Evolutionary conservation across 345 rosid species (phyloP).

Genomic region (Pseudoturritis turrita): DNA sequence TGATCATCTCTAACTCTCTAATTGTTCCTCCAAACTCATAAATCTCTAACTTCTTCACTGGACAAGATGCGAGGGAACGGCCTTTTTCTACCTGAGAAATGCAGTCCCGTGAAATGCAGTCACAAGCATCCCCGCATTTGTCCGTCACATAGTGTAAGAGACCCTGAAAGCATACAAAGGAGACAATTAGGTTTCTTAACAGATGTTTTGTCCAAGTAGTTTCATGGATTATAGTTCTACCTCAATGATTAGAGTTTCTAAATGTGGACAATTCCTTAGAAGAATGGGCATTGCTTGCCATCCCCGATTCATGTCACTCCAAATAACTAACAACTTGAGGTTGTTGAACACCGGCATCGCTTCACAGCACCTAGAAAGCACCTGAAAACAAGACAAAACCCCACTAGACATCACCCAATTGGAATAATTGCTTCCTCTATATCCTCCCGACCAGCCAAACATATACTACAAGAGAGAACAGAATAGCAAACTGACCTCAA

Average conservation of each 20-base stretch:
- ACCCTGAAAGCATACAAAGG: neutral
- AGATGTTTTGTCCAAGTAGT: neutral
- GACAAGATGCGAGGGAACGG: neutral
- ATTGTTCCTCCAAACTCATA: neutral
- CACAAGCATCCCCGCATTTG: neutral
- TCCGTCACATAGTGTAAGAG: neutral
- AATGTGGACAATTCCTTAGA: neutral
- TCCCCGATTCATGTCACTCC: neutral
- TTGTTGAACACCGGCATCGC: neutral
- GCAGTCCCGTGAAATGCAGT: neutral
- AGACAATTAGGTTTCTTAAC: no score
- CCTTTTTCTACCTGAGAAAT: neutral
- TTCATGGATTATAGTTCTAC: neutral
- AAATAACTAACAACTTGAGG: neutral
- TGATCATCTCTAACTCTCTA: neutral
- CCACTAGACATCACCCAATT: no score
- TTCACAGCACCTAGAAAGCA: neutral
- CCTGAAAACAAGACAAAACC: neutral
- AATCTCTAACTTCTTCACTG: neutral
- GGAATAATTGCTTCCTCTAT: neutral
- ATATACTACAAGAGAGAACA: neutral
- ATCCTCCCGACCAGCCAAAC: neutral
- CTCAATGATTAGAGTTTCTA: neutral
- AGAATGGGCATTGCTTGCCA: constrained; percentile 2
- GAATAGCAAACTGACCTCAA: neutral